Base-by-base conservation (phyloP, 108 stramenopile genomes). In the Chaetoceros muelleri region DNA sequence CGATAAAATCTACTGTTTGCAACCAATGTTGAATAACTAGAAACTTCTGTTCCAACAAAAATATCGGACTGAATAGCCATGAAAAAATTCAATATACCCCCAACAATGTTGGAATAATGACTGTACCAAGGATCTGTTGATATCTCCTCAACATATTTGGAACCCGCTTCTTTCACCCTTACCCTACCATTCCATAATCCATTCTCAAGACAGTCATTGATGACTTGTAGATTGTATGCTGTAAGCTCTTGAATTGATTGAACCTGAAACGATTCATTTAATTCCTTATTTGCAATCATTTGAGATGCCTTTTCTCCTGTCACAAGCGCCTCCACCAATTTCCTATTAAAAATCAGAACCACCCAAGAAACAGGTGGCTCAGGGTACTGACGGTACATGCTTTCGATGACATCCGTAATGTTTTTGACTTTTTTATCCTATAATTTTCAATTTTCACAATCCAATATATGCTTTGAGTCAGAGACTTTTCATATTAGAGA, bases 11-110 rank as follows among this genome's bases (percentile, higher is more conserved):
- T 65, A 19, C 56, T 52, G 24, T 52, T 53, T 54, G 57, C 44
- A 2, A 67, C 16, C 30, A 61, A 54, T 22, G 51, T 25, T 2
- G 71, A 72, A 52, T 48, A 72, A 30, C 56, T 66, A 3, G 71
- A 72, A 1, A 72, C 52, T 44, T 61, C 61, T 19, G 71, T 62
- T 20, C 71, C 71, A 19, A 72, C 46, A 34, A 72, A 72, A 21
- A 67, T 53, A 17, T 62, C 52, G 30, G 57, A 44, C 8, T 62
- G 8, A 21, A 61, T 18, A 16, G 57, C 64, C 22, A 72, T 19
- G 45, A 57, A 66, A 34, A 58, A 67, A 34, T 72, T 62, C 27
- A 72, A 17, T 20, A 72, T 72, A 2, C 46, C 55, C 17, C 71
- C 71, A 2, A 57, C 30, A 2, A 48, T 58, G n/a, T 58, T 49